Conservation (phyloP, 176 grass and related monocot species). For the Chrysopogon serrulatus region DNA sequence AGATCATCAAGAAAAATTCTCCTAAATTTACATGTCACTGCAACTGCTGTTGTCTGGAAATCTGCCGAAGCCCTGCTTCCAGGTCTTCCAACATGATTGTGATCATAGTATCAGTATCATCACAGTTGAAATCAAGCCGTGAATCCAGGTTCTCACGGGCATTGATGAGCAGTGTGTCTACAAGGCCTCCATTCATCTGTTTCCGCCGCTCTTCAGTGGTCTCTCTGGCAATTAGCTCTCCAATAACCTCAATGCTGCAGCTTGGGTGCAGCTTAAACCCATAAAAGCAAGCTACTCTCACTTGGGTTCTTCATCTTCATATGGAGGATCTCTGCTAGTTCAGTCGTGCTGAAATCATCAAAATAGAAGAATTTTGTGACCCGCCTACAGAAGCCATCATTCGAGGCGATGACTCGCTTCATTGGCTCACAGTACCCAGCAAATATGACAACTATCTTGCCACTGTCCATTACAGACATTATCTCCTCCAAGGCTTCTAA, state of each 20-base stretch:
- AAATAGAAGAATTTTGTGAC: constrained; percentile 88
- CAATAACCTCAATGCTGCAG: constrained; percentile 46
- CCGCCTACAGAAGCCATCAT: constrained; percentile 84
- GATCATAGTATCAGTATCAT: constrained; percentile 48
- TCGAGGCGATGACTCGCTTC: constrained; percentile 82
- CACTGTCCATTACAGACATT: constrained; percentile 92
- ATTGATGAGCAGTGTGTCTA: constrained; percentile 66
- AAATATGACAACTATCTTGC: constrained; percentile 83
- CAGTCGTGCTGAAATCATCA: constrained; percentile 63
- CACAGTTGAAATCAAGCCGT: constrained; percentile 70
- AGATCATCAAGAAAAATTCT: neutral
- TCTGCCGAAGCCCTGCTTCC: constrained; percentile 63
- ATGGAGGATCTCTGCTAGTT: constrained; percentile 78
- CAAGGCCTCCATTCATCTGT: constrained; percentile 83
- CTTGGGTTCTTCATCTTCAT: constrained; percentile 58
- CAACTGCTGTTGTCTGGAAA: constrained; percentile 36
- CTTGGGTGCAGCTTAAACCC: constrained; percentile 69
- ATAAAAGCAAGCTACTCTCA: constrained; percentile 51
- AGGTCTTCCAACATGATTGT: constrained; percentile 77
- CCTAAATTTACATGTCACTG: neutral
- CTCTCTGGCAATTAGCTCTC: constrained; percentile 49
- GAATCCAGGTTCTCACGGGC: constrained; percentile 78
- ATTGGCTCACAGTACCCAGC: constrained; percentile 88
- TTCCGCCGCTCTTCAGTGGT: constrained; percentile 56
- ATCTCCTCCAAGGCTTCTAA: constrained; percentile 96